Conservation (phyloP, 208 protist species). For the Leishmania turanica region DNA sequence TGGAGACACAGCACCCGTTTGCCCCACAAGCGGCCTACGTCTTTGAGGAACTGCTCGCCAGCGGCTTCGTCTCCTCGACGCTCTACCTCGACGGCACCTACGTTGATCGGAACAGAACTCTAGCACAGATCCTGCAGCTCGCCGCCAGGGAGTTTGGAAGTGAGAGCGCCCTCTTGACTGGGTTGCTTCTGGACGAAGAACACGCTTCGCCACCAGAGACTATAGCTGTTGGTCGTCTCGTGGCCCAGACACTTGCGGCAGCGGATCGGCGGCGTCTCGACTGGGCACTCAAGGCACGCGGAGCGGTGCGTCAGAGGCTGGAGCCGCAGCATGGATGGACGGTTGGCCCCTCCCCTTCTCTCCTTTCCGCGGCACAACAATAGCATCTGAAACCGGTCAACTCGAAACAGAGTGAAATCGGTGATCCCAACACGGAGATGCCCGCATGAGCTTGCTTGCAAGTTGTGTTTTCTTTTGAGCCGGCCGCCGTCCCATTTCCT, state of each 20-base stretch:
- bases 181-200: slow-evolving; percentile 1
- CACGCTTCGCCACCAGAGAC: background rate
- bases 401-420: background rate
- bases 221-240: background rate
- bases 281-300: slow-evolving; percentile 24
- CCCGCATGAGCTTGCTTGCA: background rate
- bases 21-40: slow-evolving; percentile 41
- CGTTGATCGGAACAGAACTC: slow-evolving; percentile 21
- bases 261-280: slow-evolving; percentile 26
- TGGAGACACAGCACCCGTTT: slow-evolving; percentile 29
- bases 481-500: background rate
- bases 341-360: background rate
- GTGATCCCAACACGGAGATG: background rate
- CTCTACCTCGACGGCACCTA: slow-evolving; percentile 40
- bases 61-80: slow-evolving; percentile 25
- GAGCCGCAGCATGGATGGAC: slow-evolving; percentile 13
- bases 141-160: slow-evolving; percentile 42
- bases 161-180: slow-evolving; percentile 10
- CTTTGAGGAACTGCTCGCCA: slow-evolving; percentile 34
- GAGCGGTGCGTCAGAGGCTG: background rate
- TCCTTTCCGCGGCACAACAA: background rate
- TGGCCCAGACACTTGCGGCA: background rate
- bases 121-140: slow-evolving; percentile 15
- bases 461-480: too few relatives aligned
- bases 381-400: background rate